Evolutionary conservation across 2,329 filamentous ascomycete species (phyloP).

Genomic region (Aspergillus uvarum): DNA sequence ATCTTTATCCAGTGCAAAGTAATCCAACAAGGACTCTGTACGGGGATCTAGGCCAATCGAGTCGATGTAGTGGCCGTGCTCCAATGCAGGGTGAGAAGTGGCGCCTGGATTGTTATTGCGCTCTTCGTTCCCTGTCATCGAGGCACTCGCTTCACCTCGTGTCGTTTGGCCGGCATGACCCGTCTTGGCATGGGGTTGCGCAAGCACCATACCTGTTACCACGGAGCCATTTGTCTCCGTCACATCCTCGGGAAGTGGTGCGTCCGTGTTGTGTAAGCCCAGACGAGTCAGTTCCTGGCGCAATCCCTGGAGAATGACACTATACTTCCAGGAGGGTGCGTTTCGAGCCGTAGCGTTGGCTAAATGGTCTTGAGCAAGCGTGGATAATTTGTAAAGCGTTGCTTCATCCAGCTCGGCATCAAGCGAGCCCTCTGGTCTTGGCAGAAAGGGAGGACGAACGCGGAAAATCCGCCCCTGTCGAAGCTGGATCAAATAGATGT

Average conservation of each 20-base stretch:
- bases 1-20: conserved; percentile 21
- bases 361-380: conserved; percentile 18
- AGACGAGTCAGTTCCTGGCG: conserved; percentile 18
- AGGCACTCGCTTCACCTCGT: too few relatives aligned
- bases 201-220: neutral
- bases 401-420: conserved; percentile 11
- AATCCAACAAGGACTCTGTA: conserved; percentile 20
- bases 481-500: conserved; percentile 21
- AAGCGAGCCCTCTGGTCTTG: neutral
- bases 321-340: conserved; percentile 23
- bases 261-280: neutral
- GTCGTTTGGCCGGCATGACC: neutral
- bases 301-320: conserved; percentile 19
- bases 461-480: conserved; percentile 14
- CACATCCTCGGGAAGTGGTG: neutral
- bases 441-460: neutral
- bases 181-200: neutral
- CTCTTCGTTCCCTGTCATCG: neutral
- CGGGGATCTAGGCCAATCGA: conserved; percentile 11
- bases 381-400: conserved; percentile 17
- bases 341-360: conserved; percentile 21
- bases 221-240: neutral
- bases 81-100: neutral
- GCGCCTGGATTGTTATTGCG: neutral
- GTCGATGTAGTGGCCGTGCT: neutral